Base-by-base conservation (phyloP, 83 land plant genomes). In the Picea abies region DNA sequence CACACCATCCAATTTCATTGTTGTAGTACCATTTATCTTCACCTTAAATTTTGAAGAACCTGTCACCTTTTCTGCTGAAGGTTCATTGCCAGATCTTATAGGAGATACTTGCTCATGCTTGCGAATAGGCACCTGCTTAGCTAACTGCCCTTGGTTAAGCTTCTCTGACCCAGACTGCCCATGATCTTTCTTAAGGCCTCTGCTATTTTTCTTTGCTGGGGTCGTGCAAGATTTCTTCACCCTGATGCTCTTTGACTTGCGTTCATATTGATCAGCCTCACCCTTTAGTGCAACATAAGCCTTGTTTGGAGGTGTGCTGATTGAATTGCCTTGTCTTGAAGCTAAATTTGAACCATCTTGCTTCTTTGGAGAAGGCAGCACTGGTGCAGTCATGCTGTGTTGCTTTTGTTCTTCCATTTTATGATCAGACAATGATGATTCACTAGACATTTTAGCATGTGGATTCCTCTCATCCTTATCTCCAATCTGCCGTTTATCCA, bases 41-140 rank as follows among this genome's bases (percentile, higher is more conserved):
- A 81, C 23, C 23, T 32, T 70, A 52, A 67, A 25, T 75, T 90
- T 91, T 23, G 89, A 84, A 76, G 87, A 80, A 39, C 26, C 61
- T 75, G 84, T 85, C 37, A 66, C 60, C 71, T 78, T 88, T n/a
- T 92, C 94, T 35, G 35, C 79, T 39, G 83, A 60, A 81, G 81
- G 63, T 60, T 78, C 79, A 37, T 64, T 60, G 70, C 65, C 85
- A 60, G 80, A 84, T 86, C 4, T 78, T 60, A 23, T 17, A 67
- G 82, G 60, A 5, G 82, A 81, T 16, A 25, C 35, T 41, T 64
- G 82, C 5, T 47, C 73, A 52, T 76, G 23, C 78, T 76, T 76
- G 26, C 44, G 81, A 62, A 60, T 17, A 44, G 60, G 35, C 23
- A 47, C 25, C 15, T 81, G 60, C 32, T 81, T 81, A 41, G 26